Base-by-base conservation (phyloP, 2,329 filamentous ascomycete species). In the Fusarium sarcochroum region DNA sequence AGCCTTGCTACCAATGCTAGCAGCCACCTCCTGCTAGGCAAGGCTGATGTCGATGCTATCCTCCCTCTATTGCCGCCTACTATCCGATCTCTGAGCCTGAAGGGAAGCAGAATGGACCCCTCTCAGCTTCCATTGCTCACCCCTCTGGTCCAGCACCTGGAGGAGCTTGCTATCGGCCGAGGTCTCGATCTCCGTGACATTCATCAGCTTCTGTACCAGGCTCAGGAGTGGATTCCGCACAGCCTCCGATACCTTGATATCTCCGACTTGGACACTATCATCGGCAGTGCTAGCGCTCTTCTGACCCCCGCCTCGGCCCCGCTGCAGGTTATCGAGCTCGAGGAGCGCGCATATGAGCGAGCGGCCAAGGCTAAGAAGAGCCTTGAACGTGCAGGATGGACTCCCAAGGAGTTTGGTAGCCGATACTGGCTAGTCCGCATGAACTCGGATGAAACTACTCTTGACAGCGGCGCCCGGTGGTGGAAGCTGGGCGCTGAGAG, bases 401-500 rank as follows among this genome's bases (percentile, higher is more conserved):
- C 85, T 7, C 84, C 91, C 8, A 90, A 89, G 52, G 91, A 94
- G 67, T 90, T 90, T 62, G 87, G 91, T 42, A 83, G 84, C 75
- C 81, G 89, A 48, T 85, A 87, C 76, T 86, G 91, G 91, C 76
- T 94, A 78, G 91, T 94, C 79, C 81, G 90, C 66, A 71, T 82
- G 68, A 80, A 83, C 59, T 73, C 75, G 14, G 74, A 80, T 35
- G 78, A 73, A 49, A 69, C 73, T 35, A 76, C 72, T 44, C 69
- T 73, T 46, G 81, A 82, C 65, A 76, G 79, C 55, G 77, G 81
- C 56, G 88, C 91, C 75, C 86, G 90, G 70, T 81, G 82, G 73
- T 96, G 93, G 93, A 96, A 96, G 83, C 91, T 93, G 90, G 93
- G 93, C 32, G 92, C 92, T 48, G 87, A 89, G 72, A 92, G 89